Percentiles rank a stretch among this genome's conserved stretches.
Evolutionary conservation across 495 filamentous ascomycete genomes (phyloP).

Genomic region (Paragyromitra xinjiangensis): DNA sequence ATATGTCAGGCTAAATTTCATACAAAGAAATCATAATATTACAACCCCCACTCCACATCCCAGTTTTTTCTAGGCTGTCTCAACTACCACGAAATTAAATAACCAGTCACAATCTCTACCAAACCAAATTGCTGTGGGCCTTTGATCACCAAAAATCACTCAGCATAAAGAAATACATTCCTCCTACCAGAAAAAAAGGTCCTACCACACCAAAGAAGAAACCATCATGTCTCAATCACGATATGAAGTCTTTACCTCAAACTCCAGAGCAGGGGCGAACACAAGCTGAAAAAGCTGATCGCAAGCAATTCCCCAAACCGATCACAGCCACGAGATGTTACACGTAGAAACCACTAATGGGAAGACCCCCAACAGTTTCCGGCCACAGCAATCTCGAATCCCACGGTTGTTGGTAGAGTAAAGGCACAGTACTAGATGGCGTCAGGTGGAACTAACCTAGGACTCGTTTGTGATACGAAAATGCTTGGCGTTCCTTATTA

Average conservation of each 20-base stretch:
- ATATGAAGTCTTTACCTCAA: background rate
- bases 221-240: background rate
- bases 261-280: background rate
- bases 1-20: too few relatives aligned
- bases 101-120: background rate
- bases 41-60: too few relatives aligned
- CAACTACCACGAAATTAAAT: background rate
- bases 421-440: background rate
- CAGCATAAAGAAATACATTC: background rate
- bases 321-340: background rate
- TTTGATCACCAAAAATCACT: constrained; percentile 3
- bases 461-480: background rate
- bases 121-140: background rate
- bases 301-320: background rate
- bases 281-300: background rate
- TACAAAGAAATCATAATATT: too few relatives aligned
- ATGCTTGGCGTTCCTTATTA: background rate
- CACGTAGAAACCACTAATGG: background rate
- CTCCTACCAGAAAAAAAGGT: background rate
- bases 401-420: background rate
- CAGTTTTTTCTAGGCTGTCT: too few relatives aligned
- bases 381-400: background rate
- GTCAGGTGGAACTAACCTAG: background rate
- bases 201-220: background rate
- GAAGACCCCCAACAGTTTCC: background rate